Conservation (phyloP, 257 asterid species). For the Przewalskia tangutica region DNA sequence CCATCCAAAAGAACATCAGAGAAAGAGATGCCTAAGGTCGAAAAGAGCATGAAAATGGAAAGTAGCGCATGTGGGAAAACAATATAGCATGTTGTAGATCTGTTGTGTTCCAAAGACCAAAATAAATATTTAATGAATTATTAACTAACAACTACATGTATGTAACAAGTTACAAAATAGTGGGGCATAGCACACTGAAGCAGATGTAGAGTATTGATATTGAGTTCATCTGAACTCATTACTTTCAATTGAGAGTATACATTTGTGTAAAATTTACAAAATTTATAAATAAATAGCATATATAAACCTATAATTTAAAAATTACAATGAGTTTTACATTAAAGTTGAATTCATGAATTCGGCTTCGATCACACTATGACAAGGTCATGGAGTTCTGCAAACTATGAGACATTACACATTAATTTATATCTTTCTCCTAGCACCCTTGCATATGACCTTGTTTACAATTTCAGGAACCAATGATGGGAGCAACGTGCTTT, state of each 20-base stretch:
- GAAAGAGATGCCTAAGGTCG: not conserved
- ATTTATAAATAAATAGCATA: not conserved
- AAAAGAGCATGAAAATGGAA: not conserved
- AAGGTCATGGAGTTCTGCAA: not conserved
- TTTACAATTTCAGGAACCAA: not conserved
- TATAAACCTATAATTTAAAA: not conserved
- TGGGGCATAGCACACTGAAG: not conserved
- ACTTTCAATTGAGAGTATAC: not conserved
- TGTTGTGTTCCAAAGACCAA: not conserved
- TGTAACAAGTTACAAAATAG: not conserved
- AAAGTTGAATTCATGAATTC: not conserved
- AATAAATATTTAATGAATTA: not conserved
- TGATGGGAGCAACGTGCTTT: not conserved
- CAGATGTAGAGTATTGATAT: not conserved
- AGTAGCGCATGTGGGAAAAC: not conserved
- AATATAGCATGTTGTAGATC: not conserved
- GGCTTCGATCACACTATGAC: no score
- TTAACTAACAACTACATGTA: not conserved
- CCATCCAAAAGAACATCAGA: not conserved
- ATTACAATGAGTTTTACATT: not conserved
- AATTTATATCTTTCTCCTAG: not conserved
- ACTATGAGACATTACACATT: not conserved
- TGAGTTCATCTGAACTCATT: fast-evolving
- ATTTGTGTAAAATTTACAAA: not conserved
- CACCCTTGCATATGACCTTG: not conserved